Base-by-base conservation (phyloP, 441 rosid genomes). In the Manihot esculenta region DNA sequence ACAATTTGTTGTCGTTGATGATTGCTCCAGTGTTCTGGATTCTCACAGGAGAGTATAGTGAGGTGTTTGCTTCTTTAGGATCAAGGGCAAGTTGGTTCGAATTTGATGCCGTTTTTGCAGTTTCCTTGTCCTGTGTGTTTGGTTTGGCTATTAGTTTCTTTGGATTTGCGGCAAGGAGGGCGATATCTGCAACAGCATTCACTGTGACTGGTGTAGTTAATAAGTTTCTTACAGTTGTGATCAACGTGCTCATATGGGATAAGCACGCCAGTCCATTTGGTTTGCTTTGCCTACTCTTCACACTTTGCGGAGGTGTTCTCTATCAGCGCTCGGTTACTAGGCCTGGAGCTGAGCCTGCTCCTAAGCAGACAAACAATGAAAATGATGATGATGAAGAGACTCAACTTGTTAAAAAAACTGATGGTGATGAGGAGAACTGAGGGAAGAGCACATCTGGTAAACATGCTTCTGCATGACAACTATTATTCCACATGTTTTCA, bases 191-290 rank as follows among this genome's bases (percentile, higher is more conserved):
- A 4, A 94, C 97, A 0, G 97, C 99, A 8, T 92, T 91, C 68
- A 94, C 98, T 0, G 97, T 94, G 44, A 94, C 96, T 10, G 98
- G 98, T 56, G 98, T 94, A 67, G 98, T 94, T 50, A 94, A 91
- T 76, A 94, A 94, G 87, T 94, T 94, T 54, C 93, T 94, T 53
- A 94, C 97, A 0, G 96, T 94, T 75, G 87, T 86, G 68, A 92
- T 94, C 80, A 92, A 91, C 81, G 96, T 94, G 66, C 17, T 86
- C 77, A 92, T 94, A 44, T 94, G 97, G 97, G 99, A 92, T 78
- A 94, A 94, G 78, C 99, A 94, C 51, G 97, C 97, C 0, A 89
- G 83, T 81, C 93, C 97, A 0, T 74, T 92, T 71, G 99, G 99
- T 42, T 81, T 92, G 80, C 75, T 92, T 75, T 90, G 96, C 81